Base-by-base conservation (phyloP, 106 monocot species). In the Cymbidium sinense region DNA sequence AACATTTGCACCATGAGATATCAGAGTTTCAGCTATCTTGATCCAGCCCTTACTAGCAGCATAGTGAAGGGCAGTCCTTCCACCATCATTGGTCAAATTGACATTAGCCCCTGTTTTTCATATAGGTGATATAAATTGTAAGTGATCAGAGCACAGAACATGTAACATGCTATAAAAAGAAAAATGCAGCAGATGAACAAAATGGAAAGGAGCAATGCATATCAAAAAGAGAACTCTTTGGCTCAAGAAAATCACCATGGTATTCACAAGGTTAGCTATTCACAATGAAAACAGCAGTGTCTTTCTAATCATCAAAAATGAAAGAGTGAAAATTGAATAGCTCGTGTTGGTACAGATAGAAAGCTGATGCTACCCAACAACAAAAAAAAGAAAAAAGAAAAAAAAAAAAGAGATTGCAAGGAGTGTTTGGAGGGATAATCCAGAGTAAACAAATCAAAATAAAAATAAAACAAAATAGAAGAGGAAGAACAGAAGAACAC, bases 41-140 rank as follows among this genome's bases (percentile, higher is more conserved):
- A 84, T 21, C 88, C 88, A 78, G n/a, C 98, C 98, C 79, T 98
- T 98, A 77, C 98, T 98, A 30, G 98, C 89, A 80, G 94, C 98
- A 85, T 98, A 98, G 83, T 98, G 98, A 83, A 98, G 90, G 50
- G 98, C 90, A 82, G 88, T 92, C 15, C 92, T 90, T 7, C 98
- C 98, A 27, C 90, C 98, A 79, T 88, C 76, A 77, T 91, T 98
- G 76, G 83, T 78, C 81, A 92, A 74, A 74, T 94, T 90, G 19
- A 92, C 79, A 81, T 90, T 82, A 73, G 92, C 90, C 35, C 98
- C 98, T 94, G 84, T 23, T 75, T n/a, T 33, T 27, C 34, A 41
- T 15, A 75, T 64, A 76, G 54, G 34, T 13, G 31, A 8, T 50
- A 18, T 41, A 7, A 70, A 65, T 8, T n/a, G n/a, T 71, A 71